Conservation (phyloP, 192 early-diverging fungal genomes). For the Radiomyces spectabilis region DNA sequence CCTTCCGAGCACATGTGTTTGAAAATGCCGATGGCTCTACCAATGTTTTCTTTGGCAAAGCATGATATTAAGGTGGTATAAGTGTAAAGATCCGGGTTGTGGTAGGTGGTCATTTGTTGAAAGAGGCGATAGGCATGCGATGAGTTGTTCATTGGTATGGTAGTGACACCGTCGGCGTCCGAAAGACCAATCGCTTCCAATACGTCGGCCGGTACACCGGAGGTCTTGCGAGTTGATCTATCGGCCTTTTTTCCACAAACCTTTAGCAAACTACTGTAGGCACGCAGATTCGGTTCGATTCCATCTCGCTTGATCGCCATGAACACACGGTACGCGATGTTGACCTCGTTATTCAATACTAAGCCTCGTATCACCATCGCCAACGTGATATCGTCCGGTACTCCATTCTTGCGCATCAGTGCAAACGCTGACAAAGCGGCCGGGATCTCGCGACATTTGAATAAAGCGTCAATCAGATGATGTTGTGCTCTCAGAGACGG, state of each 20-base stretch:
- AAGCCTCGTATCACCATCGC: constrained; percentile 23
- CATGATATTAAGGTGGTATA: constrained; percentile 26
- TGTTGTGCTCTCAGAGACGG: constrained; percentile 1
- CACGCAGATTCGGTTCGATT: constrained; percentile 17
- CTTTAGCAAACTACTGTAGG: constrained; percentile 11
- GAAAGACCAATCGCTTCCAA: neutral
- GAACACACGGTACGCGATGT: constrained; percentile 20
- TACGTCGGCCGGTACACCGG: neutral
- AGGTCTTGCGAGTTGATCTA: neutral
- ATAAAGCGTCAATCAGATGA: constrained; percentile 11
- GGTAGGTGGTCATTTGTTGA: constrained; percentile 5
- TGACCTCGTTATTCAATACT: constrained; percentile 13
- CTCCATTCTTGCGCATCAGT: constrained; percentile 2
- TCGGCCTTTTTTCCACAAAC: neutral
- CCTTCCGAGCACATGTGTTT: constrained; percentile 11
- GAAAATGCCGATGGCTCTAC: constrained; percentile 12
- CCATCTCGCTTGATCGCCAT: neutral
- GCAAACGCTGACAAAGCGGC: constrained; percentile 12
- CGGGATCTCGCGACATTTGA: constrained; percentile 17
- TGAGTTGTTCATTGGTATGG: neutral
- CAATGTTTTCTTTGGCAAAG: constrained; percentile 19
- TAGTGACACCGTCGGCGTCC: neutral
- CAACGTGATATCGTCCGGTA: constrained; percentile 18
- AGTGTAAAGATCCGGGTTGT: constrained; percentile 18
- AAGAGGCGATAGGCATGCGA: constrained; percentile 11